Base-by-base conservation (phyloP, 2,329 filamentous ascomycete genomes). In the Aspergillus brunneoviolaceus region DNA sequence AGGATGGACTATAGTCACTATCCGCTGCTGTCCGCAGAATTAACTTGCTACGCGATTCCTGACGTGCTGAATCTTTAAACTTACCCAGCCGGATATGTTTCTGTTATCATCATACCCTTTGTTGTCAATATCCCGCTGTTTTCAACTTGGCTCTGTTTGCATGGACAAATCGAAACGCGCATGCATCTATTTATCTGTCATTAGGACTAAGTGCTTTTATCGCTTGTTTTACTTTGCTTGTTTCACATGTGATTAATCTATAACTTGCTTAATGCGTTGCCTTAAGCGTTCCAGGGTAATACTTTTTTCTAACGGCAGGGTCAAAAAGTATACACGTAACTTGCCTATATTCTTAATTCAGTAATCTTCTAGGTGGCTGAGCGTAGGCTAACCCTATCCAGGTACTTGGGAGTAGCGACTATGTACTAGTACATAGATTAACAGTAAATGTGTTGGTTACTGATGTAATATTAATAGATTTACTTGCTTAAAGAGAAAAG, bases 31-130 rank as follows among this genome's bases (percentile, higher is more conserved):
- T 16, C 33, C 35, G 27, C 29, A 42, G 45, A 49, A 6, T 9
- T 42, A 39, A 25, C 33, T 29, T 49, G 29, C 11, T 51, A 35
- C 45, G 12, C 45, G 33, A 19, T 27, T 47, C 39, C 31, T 29
- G 23, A 25, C 25, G 31, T n/a, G 52, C 23, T 31, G 54, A 58
- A 55, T 48, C 19, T 62, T 62, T 60, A 19, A 55, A 55, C 51
- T 49, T 66, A 62, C 65, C 68, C 63, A 67, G 57, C 67, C 69
- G 65, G 70, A 58, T 62, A 56, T 65, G 58, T 60, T 48, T 61
- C 45, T 55, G 52, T 51, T 56, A 60, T 57, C 25, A 60, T 50
- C 29, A 58, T 60, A 62, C 19, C 16, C 47, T 48, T 45, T n/a
- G 4, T 60, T 51, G 42, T 59, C 45, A 29, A 60, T 55, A 55